A percentile compares a stretch with the other conserved stretches of the same genome.
Conservation (phyloP, 768 basidiomycete genomes). For the Postia placenta region DNA sequence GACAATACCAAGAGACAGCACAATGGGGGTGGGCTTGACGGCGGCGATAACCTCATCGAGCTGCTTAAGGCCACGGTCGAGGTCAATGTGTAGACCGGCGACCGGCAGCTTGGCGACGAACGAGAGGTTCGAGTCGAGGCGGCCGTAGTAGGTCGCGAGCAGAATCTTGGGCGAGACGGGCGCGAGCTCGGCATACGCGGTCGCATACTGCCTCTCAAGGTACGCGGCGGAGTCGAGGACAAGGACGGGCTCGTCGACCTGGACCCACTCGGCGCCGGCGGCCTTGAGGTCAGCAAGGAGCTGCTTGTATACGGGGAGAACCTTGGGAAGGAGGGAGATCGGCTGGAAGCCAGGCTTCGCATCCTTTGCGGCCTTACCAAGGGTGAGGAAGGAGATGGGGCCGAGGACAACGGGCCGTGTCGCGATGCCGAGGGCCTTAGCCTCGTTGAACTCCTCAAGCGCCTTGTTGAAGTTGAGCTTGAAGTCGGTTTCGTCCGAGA, state of each 20-base stretch:
- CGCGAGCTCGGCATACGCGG: slow-evolving; percentile 76
- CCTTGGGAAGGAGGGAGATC: slow-evolving; percentile 81
- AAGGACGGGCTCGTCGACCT: slow-evolving; percentile 95
- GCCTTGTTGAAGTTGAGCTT: slow-evolving; percentile 95
- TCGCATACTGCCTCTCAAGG: slow-evolving; percentile 73
- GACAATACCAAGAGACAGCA: slow-evolving; percentile 90
- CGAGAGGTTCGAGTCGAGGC: slow-evolving; percentile 86
- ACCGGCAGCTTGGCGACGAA: slow-evolving; percentile 90
- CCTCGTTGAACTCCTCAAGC: slow-evolving; percentile 91
- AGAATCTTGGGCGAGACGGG: slow-evolving; percentile 87
- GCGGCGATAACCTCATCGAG: slow-evolving; percentile 77
- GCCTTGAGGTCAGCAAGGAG: slow-evolving; percentile 87
- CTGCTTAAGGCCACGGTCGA: slow-evolving; percentile 89
- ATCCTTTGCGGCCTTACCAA: slow-evolving; percentile 87
- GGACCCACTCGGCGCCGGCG: slow-evolving; percentile 91
- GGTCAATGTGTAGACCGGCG: slow-evolving; percentile 92
- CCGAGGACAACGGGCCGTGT: slow-evolving; percentile 97
- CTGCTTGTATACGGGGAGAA: slow-evolving; percentile 88
- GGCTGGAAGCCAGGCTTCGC: slow-evolving; percentile 83
- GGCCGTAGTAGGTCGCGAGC: slow-evolving; percentile 94
- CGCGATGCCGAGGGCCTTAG: slow-evolving; percentile 78
- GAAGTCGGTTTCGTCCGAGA: slow-evolving; percentile 87
- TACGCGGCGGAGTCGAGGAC: slow-evolving; percentile 80
- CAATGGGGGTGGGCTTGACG: slow-evolving; percentile 72
- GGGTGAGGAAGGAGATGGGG: slow-evolving; percentile 89